Conservation (phyloP, 495 filamentous ascomycete species). For the Clavariopsis aquatica region DNA sequence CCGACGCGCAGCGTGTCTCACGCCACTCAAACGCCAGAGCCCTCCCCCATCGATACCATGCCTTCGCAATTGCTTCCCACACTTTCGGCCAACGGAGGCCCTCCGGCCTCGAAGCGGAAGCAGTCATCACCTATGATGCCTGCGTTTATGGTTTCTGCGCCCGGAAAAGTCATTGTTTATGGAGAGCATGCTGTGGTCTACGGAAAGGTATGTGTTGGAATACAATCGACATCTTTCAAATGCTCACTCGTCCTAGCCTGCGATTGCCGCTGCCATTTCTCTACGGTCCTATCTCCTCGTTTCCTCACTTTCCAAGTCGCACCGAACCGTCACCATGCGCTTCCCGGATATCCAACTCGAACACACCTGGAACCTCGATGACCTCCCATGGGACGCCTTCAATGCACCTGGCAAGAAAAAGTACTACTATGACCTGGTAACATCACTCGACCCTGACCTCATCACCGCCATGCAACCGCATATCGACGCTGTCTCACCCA, state of each 20-base stretch:
- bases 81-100: neutral
- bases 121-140: constrained; percentile 59
- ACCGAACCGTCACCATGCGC: constrained; percentile 76
- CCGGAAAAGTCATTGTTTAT: constrained; percentile 95
- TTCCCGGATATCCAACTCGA: constrained; percentile 84
- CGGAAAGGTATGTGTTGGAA: constrained; percentile 65
- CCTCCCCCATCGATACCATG: constrained; percentile 32
- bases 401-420: constrained; percentile 79
- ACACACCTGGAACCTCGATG: constrained; percentile 90
- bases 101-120: constrained; percentile 29
- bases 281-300: constrained; percentile 94
- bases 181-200: constrained; percentile 97
- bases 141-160: constrained; percentile 94
- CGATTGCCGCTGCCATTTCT: constrained; percentile 91
- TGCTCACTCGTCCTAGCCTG: constrained; percentile 55
- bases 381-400: constrained; percentile 83
- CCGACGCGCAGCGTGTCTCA: constrained; percentile 19
- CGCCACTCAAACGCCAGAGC: constrained; percentile 29
- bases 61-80: constrained; percentile 11
- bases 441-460: constrained; percentile 77
- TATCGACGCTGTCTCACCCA: constrained; percentile 65
- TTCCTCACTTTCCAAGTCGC: constrained; percentile 83
- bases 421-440: constrained; percentile 87
- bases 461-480: constrained; percentile 75
- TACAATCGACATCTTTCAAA: neutral